Conservation (phyloP, 23 red algal species). For the Cyanidiococcus yangmingshanensis region DNA sequence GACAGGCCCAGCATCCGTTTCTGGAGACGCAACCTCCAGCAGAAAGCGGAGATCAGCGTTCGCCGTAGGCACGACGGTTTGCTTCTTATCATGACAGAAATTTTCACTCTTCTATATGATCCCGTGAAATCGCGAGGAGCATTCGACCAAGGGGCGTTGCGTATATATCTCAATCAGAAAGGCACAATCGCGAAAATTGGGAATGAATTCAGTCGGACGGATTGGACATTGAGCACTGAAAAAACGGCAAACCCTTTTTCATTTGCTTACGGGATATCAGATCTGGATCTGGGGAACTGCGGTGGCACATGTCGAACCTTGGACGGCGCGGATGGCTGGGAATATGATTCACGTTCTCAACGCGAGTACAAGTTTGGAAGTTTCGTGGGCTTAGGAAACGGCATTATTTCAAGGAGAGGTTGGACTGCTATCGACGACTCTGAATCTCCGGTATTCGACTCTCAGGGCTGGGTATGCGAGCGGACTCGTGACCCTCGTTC, state of each 20-base stretch:
- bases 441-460: slow-evolving; percentile 18
- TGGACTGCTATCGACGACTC: slow-evolving; percentile 19
- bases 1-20: slow-evolving; percentile 16
- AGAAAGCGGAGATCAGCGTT: neutral
- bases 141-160: slow-evolving; percentile 13
- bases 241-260: neutral
- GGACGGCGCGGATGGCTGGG: slow-evolving; percentile 27
- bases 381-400: slow-evolving; percentile 10
- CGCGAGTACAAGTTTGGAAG: neutral
- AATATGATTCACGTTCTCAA: neutral
- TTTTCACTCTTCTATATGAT: slow-evolving; percentile 7
- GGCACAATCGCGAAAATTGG: neutral
- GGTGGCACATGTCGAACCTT: slow-evolving; percentile 29
- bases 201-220: neutral
- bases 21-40: neutral
- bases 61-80: neutral
- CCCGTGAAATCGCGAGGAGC: neutral
- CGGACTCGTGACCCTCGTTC: neutral
- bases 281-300: neutral
- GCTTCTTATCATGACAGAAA: slow-evolving; percentile 2
- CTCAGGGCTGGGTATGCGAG: slow-evolving; percentile 15
- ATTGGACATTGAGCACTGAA: neutral
- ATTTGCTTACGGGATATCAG: neutral
- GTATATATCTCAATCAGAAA: neutral
- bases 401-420: slow-evolving; percentile 12